Conservation (phyloP, 2,329 filamentous ascomycete genomes). For the Xylariaceae sp. region DNA sequence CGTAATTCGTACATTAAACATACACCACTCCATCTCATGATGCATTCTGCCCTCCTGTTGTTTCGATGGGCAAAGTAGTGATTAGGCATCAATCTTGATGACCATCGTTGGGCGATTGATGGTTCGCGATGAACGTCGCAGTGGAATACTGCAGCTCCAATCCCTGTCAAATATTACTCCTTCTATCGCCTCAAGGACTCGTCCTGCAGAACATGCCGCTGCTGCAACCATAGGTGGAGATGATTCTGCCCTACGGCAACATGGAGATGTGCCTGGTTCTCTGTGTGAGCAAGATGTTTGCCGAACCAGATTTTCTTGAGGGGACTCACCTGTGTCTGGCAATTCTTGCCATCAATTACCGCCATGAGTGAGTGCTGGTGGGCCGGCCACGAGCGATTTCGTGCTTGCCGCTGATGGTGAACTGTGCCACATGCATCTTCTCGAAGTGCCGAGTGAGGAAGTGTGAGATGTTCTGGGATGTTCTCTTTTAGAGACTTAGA, state of each 20-base stretch:
- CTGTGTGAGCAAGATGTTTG: neutral
- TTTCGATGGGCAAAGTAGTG: too few relatives aligned
- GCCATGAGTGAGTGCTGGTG: slow-evolving; percentile 15
- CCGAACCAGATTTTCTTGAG: neutral
- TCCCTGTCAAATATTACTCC: neutral
- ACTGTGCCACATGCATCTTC: slow-evolving; percentile 20
- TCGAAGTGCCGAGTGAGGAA: neutral
- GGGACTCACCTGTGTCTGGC: slow-evolving; percentile 6
- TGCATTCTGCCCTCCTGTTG: too few relatives aligned
- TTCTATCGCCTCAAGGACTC: neutral
- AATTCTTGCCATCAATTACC: neutral
- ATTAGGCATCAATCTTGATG: too few relatives aligned
- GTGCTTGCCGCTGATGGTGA: slow-evolving; percentile 19
- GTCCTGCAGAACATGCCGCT: neutral
- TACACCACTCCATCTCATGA: too few relatives aligned
- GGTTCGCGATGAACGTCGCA: neutral
- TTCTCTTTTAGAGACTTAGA: neutral
- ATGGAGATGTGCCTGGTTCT: neutral
- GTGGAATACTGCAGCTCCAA: neutral
- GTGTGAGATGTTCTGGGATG: neutral
- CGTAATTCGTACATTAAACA: too few relatives aligned
- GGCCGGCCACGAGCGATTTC: slow-evolving; percentile 19
- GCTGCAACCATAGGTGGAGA: neutral
- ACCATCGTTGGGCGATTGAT: too few relatives aligned
- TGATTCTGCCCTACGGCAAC: neutral